phyloP scores from a whole-genome alignment of 805 yeast genomes.

The Nakazawaea pomicola region DNA sequence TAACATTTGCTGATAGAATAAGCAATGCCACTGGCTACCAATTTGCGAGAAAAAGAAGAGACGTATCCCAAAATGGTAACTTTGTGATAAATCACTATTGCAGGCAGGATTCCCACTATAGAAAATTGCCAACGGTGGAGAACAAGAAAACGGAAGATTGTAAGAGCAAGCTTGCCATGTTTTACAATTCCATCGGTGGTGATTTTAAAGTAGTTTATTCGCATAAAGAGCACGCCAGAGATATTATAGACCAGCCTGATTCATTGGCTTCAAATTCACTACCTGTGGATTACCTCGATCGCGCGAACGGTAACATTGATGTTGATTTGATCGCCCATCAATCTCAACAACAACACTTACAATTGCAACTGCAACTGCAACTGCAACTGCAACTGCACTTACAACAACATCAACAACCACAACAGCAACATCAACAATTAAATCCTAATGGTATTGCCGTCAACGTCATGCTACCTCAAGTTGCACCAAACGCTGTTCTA shows the following conservation, averaged over 20 bases:
- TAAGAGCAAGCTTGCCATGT: constrained; percentile 8
- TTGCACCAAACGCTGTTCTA: no score
- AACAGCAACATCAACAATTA: background rate
- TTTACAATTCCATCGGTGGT: constrained; percentile 11
- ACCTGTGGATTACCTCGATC: background rate
- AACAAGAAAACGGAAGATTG: constrained; percentile 12
- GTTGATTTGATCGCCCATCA: constrained; percentile 1
- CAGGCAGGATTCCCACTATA: constrained; percentile 13
- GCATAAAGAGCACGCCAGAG: constrained; percentile 9
- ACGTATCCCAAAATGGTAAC: constrained; percentile 13
- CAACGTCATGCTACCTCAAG: background rate
- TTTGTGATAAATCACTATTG: constrained; percentile 13
- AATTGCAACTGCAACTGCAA: background rate
- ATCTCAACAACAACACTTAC: constrained; percentile 6
- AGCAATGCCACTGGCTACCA: constrained; percentile 9
- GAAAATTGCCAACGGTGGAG: constrained; percentile 6
- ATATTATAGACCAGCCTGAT: background rate
- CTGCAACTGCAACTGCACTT: background rate
- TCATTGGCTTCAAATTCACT: background rate
- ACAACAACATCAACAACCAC: background rate
- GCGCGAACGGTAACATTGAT: background rate
- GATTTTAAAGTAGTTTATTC: constrained; percentile 12
- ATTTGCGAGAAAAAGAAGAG: constrained; percentile 13
- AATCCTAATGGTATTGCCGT: background rate
- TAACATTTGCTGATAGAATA: constrained; percentile 6